Base-by-base conservation (phyloP, 768 basidiomycete genomes). In the Galerina sulciceps region DNA sequence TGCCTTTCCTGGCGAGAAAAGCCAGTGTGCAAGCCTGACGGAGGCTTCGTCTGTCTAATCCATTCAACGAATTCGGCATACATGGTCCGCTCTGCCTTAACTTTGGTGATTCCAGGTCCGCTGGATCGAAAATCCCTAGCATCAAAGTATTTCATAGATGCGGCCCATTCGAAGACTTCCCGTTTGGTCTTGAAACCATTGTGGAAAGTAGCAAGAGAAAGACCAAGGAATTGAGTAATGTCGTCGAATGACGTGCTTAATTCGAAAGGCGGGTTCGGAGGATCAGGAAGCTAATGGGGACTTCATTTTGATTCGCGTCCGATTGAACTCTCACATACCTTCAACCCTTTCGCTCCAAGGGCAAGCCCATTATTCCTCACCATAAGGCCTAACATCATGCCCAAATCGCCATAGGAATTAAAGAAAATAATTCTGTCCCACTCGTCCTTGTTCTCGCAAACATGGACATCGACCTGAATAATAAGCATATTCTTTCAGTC, bases 321-420 rank as follows among this genome's bases (percentile, higher is more conserved):
- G 22, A n/a, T 49, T 18, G 18, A 10, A 49, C 36, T 15, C 17
- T 40, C 6, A 51, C 53, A 51, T 41, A 87, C 89, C 78, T 84
- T 88, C 17, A 91, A 68, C 0, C 89, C 90, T 42, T 82, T 77
- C 20, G 71, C 72, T 5, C 83, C 82, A 0, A 87, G 68, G 2
- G 71, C 65, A 2, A 91, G 63, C 2, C 87, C 85, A 46, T 72
- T 72, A 53, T 81, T 82, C 40, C 79, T 77, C 9, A 77, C 81
- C 15, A 90, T 69, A 13, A 87, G 68, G 10, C 85, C 82, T 47
- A 91, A 69, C 14, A 91, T 87, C 83, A 89, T 88, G 0, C 86
- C 86, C 15, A 90, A 76, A 63, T 90, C 90, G 9, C 90, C 90
- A 63, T 89, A 90, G 1, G 83, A 81, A 57, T 85, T 79, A 64